Base-by-base conservation (phyloP, 208 protist genomes). In the Trypanosoma theileri region DNA sequence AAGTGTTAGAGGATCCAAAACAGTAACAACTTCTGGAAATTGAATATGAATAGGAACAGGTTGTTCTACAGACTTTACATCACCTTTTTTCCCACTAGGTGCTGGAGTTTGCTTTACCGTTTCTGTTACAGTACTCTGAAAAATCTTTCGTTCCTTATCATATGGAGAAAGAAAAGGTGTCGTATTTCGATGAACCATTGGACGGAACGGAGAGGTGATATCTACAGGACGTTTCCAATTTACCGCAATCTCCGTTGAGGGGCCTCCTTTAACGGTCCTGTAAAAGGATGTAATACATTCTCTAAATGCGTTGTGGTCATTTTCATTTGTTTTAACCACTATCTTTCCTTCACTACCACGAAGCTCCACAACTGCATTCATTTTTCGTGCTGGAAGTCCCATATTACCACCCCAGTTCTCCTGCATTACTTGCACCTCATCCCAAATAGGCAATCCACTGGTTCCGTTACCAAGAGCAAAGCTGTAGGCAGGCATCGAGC, bases 151-250 rank as follows among this genome's bases (percentile, higher is more conserved):
- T 26, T 61, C 71, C 9, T 66, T 42, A 14, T 82, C 85, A 61
- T 97, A 97, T 11, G 92, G 92, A 59, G 84, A 55, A 24, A 93
- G 57, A 56, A 91, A 94, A 0, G 86, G 88, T 7, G 88, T 90
- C n/a, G 71, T 69, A 65, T 94, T 96, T 59, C 84, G 85, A 74
- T 95, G 84, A 21, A 97, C 90, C 8, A 96, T 84, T 3, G 92
- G 92, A n/a, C 91, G 91, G 63, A 97, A 97, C 13, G 92, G 92
- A 7, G 75, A 69, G 42, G 92, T 79, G 21, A 96, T 80, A 22
- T 90, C 85, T 1, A 66, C 69, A 11, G 90, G 89, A 4, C 88
- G 80, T 48, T 73, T 73, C 90, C 92, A 97, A 17, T 54, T 45
- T n/a, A 92, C 74, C 14, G 50, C 46, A 12, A 66, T 45, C 0